Base-by-base conservation (phyloP, 192 early-diverging fungal genomes). In the Funneliformis mosseae region DNA sequence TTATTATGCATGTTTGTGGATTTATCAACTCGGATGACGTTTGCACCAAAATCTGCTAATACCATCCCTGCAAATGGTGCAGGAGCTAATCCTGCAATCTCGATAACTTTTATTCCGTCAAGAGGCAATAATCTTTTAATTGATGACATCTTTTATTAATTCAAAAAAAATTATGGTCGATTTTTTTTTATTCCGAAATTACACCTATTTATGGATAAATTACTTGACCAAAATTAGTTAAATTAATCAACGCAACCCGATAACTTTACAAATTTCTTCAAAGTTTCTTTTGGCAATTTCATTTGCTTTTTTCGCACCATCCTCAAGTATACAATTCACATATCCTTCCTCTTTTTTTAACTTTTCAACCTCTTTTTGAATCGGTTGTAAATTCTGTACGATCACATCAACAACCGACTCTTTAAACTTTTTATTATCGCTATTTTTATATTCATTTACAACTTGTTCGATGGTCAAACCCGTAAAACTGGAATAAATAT, bases 361-460 rank as follows among this genome's bases (percentile, higher is more conserved):
- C 41, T 88, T 79, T 7, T 38, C 82, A 76, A 92, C 86, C 70
- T 93, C 92, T 16, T 86, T 77, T 71, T 93, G 89, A 33, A 96
- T 94, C 5, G 94, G 95, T 23, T 76, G 61, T 50, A 98, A 64
- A 0, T 83, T 66, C 18, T 87, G 83, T 6, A 95, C 84, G 6
- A 95, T 80, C 2, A 87, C 88, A 12, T 95, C 92, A 0, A 92
- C 86, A 14, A 97, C 84, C 0, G 81, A 84, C n/a, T 93, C 88
- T 85, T 98, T 97, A 45, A 98, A 92, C 60, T 77, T 83, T 76
- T 92, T 88, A 48, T 81, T 90, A 78, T 91, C 90, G 41, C 73
- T 85, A 8, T 83, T 60, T 6, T 74, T 83, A 73, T 90, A 88
- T 66, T 89, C 83, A 33, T 85, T 68, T 0, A 85, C 86, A 8